Conservation (phyloP, 208 protist genomes). For the Acanthamoeba divionensis region DNA sequence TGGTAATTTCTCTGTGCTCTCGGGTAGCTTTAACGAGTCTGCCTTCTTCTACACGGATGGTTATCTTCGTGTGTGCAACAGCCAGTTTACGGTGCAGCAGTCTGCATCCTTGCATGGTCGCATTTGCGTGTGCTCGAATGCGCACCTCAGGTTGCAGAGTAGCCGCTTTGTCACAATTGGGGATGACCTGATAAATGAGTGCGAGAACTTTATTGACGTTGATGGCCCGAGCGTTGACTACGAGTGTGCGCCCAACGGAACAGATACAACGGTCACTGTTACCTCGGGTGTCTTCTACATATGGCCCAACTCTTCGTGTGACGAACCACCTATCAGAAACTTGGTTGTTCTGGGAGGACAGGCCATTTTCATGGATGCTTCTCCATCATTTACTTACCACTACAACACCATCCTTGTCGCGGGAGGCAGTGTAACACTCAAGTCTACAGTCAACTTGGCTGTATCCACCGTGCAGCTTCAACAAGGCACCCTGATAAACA, state of each 20-base stretch:
- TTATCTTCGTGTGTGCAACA: slow-evolving; percentile 43
- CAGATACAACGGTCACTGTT: slow-evolving; percentile 12
- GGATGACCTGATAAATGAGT: neutral
- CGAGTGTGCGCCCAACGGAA: slow-evolving; percentile 20
- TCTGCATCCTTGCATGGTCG: neutral
- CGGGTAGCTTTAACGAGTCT: slow-evolving; percentile 24
- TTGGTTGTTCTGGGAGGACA: neutral
- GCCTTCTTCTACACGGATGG: neutral
- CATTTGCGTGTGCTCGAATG: neutral
- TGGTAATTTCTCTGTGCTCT: neutral
- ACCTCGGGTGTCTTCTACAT: slow-evolving; percentile 17
- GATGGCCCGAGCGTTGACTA: neutral
- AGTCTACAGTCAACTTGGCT: neutral
- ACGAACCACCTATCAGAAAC: neutral
- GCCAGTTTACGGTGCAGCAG: neutral
- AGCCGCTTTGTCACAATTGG: neutral
- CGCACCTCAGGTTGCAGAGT: neutral
- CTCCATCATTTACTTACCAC: slow-evolving; percentile 17
- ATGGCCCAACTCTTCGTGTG: slow-evolving; percentile 30
- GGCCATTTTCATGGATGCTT: slow-evolving; percentile 1
- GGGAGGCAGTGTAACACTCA: neutral
- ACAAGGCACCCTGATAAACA: slow-evolving; percentile 5
- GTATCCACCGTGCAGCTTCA: neutral
- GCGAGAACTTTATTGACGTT: neutral
- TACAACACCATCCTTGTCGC: slow-evolving; percentile 27